Percentiles rank a stretch among this genome's conserved stretches.
Conservation (phyloP, 2,329 filamentous ascomycete species). For the Rachicladosporium sp. region DNA sequence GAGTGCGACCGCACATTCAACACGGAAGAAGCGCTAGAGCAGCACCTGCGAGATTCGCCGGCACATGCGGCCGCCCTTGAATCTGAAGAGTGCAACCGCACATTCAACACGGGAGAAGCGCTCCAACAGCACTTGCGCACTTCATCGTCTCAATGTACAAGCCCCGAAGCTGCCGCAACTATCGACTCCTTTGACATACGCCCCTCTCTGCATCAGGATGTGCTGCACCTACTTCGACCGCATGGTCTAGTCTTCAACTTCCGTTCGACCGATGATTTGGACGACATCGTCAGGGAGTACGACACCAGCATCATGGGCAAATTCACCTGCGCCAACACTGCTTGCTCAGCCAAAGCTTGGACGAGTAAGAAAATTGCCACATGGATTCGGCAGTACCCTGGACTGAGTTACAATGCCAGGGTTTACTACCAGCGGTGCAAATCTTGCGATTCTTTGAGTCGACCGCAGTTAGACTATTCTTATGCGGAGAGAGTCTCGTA, state of each 20-base stretch:
- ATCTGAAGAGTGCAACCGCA: background rate
- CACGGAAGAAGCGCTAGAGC: background rate
- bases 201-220: constrained; percentile 16
- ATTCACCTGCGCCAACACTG: constrained; percentile 26
- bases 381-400: constrained; percentile 29
- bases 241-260: constrained; percentile 23
- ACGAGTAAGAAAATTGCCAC: constrained; percentile 30
- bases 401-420: background rate
- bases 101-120: background rate
- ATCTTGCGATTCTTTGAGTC: background rate
- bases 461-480: background rate
- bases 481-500: constrained; percentile 1
- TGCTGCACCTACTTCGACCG: constrained; percentile 19
- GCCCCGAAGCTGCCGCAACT: no score
- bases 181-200: background rate
- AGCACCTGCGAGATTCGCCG: background rate
- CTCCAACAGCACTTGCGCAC: background rate
- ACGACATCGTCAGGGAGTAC: constrained; percentile 13
- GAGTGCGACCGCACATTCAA: background rate
- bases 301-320: constrained; percentile 31
- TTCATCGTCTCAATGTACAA: background rate
- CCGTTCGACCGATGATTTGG: constrained; percentile 15
- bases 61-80: background rate
- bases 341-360: constrained; percentile 24
- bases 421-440: constrained; percentile 1